Conservation (phyloP, 441 rosid species). For the Aleurites moluccanus region DNA sequence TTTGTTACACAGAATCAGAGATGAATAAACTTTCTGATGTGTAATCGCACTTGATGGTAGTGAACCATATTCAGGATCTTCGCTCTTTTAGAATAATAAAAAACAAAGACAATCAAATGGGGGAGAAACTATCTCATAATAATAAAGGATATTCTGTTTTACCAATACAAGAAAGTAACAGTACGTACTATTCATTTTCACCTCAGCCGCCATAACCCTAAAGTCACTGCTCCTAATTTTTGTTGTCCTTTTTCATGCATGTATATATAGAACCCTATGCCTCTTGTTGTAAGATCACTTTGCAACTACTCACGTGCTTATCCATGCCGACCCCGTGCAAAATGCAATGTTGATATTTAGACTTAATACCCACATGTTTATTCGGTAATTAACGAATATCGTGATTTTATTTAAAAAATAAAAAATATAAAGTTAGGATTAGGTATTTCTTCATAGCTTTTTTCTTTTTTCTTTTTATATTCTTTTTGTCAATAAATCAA, state of each 20-base stretch:
- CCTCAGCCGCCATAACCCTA: neutral
- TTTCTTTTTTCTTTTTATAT: too few relatives aligned
- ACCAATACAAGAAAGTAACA: slow-evolving; percentile 15
- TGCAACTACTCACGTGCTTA: neutral
- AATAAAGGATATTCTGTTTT: slow-evolving; percentile 8
- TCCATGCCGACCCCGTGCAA: neutral
- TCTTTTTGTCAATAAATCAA: too few relatives aligned
- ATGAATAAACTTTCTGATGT: slow-evolving; percentile 19
- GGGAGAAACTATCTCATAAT: neutral
- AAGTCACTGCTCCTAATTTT: too few relatives aligned
- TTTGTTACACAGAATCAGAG: slow-evolving; percentile 16
- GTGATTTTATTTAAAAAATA: neutral
- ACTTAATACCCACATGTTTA: neutral
- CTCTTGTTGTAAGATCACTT: neutral
- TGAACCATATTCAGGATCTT: neutral
- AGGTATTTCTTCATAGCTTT: too few relatives aligned
- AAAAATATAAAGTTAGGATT: too few relatives aligned
- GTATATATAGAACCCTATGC: too few relatives aligned
- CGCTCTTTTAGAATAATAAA: slow-evolving; percentile 3
- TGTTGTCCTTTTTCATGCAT: too few relatives aligned
- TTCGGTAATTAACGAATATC: neutral
- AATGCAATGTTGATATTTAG: neutral
- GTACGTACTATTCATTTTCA: neutral
- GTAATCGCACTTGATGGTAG: slow-evolving; percentile 31
- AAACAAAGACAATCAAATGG: slow-evolving; percentile 21